Base-by-base conservation (phyloP, 257 asterid genomes). In the Dorcoceras hygrometricum region DNA sequence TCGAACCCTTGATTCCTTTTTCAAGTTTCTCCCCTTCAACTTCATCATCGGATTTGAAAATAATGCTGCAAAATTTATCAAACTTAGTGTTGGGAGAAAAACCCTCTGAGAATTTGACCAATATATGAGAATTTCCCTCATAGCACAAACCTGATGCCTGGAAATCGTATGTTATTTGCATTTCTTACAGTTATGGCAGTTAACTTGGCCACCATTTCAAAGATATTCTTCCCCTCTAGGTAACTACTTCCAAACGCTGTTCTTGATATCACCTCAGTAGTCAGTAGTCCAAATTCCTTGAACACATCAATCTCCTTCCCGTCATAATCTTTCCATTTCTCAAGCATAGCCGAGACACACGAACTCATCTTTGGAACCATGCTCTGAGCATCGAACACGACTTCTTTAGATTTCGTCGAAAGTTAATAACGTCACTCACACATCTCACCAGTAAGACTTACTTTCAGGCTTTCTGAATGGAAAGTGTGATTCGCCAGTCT, bases 21-120 rank as follows among this genome's bases (percentile, higher is more conserved):
- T 79, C 87, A 6, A 87, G 82, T 19, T 72, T 77, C 78, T 82
- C 84, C 7, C 94, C 86, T 70, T 82, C 84, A 70, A 82, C 71
- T 61, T 87, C 95, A 54, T 87, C 93, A 0, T 68, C 65, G 1
- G 82, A 75, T 68, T 61, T 89, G 23, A 66, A 6, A 3, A 86
- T 5, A 67, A 57, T 60, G 56, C 86, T 80, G 80, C n/a, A 62
- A 55, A 60, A 51, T n/a, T n/a, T 18, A 20, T 14, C n/a, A 43
- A 50, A 10, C 6, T 0, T 7, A 46, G 20, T 58, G 7, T 26
- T 6, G 23, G 18, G 11, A 19, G 43, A 62, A 43, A 43, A 14
- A 43, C 51, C 6, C 6, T 3, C 51, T 0, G 14, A 12, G 19
- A 43, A 14, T 43, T 12, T 14, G 51, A 14, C 9, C 0, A n/a